Evolutionary conservation across 2,329 filamentous ascomycete species (phyloP), one percentile per base, ranked within the genome.

Genomic region (Chaetomiaceae sp.): DNA sequence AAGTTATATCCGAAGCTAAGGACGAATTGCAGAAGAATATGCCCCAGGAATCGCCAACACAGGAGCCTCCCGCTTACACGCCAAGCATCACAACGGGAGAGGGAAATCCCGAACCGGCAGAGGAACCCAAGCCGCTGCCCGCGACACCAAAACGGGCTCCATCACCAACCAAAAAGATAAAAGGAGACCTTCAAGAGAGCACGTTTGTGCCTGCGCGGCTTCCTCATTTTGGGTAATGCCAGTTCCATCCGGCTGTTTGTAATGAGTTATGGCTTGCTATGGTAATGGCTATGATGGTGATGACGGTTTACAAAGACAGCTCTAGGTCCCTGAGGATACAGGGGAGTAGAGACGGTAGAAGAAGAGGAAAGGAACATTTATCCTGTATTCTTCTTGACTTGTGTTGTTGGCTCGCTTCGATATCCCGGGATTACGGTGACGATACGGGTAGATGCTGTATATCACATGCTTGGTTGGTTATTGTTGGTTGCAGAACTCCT

Each of bases 181-280:
- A 40, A 50, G 49, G 51, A 37, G 36, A 19, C 47, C 47, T 34
- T 50, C 51, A 12, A 17, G 53, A 47, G 23, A 58, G 17, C 20
- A 60, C 42, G 15, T 85, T 85, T 59, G 71, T 84, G 20, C 81
- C 82, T 4, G 82, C 82, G 33, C 73, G 81, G 54, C 65, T 85
- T 55, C 82, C 82, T 34, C 73, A 75, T 50, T 81, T 85, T 69
- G 69, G 70, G 59, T 80, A 49, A 51, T 46, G 58, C 49, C 19
- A n/a, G 3, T 22, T 12, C 1, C 19, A 8, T n/a, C 33, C 9
- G 14, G 9, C 19, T n/a, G 19, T 11, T 5, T 15, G 15, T 14
- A 17, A 36, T n/a, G 19, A 31, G 6, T 33, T 22, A 45, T 33
- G 29, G 20, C 8, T 20, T 19, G n/a, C 2, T 37, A 6, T 37